phyloP scores from a whole-genome alignment of 2,329 filamentous ascomycete genomes.

The Sordariomycetes sp. region DNA sequence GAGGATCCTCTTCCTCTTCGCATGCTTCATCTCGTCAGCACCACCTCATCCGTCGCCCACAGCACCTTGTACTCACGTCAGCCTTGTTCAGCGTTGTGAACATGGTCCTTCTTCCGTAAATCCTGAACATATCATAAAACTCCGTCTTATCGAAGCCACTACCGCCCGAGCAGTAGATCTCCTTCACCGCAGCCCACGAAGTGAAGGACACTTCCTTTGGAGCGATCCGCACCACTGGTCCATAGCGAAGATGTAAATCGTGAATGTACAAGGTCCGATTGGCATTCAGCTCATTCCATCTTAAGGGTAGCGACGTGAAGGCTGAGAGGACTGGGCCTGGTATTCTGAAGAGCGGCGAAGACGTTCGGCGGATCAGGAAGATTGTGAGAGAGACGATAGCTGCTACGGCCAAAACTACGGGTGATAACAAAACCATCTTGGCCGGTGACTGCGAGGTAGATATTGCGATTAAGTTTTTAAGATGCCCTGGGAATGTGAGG shows the following conservation, averaged over 20 bases:
- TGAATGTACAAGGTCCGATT: slow-evolving; percentile 47
- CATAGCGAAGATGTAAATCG: slow-evolving; percentile 42
- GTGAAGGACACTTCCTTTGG: slow-evolving; percentile 53
- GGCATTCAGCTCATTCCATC: slow-evolving; percentile 46
- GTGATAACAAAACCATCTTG: too few relatives aligned
- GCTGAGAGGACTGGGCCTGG: slow-evolving; percentile 39
- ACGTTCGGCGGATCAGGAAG: slow-evolving; percentile 5
- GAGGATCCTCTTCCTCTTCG: slow-evolving; percentile 51
- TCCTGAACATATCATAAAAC: slow-evolving; percentile 52
- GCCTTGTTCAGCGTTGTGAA: slow-evolving; percentile 48
- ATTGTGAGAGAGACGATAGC: not conserved
- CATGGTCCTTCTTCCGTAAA: slow-evolving; percentile 51
- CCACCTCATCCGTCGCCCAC: not conserved
- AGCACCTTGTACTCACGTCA: slow-evolving; percentile 29
- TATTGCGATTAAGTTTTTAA: too few relatives aligned
- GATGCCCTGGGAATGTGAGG: too few relatives aligned
- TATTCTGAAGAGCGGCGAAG: slow-evolving; percentile 23
- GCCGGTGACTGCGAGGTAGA: too few relatives aligned
- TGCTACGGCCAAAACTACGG: too few relatives aligned
- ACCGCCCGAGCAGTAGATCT: slow-evolving; percentile 53
- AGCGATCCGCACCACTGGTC: slow-evolving; percentile 46
- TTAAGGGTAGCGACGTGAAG: slow-evolving; percentile 41
- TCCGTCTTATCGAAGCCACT: slow-evolving; percentile 58
- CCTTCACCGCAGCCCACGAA: slow-evolving; percentile 45
- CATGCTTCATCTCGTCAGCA: slow-evolving; percentile 35